Conservation (phyloP, 2,329 filamentous ascomycete genomes). For the Bretziella fagacearum region DNA sequence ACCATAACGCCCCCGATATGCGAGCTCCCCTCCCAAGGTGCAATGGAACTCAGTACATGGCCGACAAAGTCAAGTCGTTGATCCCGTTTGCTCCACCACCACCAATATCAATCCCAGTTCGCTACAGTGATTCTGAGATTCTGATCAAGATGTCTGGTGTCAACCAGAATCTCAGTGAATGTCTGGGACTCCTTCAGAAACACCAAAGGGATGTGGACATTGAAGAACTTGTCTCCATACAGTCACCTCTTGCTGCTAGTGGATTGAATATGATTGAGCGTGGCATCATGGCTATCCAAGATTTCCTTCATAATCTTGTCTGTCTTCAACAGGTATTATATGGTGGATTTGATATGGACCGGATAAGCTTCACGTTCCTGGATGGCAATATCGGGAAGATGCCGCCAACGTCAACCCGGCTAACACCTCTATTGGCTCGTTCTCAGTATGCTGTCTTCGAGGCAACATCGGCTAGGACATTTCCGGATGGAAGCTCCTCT, state of each 20-base stretch:
- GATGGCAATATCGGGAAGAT: conserved; percentile 4
- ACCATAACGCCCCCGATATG: background rate
- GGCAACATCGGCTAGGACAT: background rate
- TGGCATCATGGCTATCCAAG: conserved; percentile 17
- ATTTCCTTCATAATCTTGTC: conserved; percentile 19
- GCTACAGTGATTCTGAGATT: background rate
- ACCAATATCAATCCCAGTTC: background rate
- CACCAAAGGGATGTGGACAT: conserved; percentile 10
- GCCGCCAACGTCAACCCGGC: background rate
- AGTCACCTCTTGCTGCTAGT: conserved; percentile 16
- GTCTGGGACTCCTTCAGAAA: conserved; percentile 5
- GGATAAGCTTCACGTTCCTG: background rate
- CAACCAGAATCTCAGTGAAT: conserved; percentile 14
- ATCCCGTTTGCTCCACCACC: background rate
- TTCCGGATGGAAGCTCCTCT: background rate
- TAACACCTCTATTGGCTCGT: conserved; percentile 2
- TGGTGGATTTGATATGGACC: conserved; percentile 2
- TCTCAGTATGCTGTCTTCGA: conserved; percentile 4
- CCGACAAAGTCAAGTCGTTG: background rate
- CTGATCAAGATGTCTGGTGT: background rate
- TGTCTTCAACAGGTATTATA: conserved; percentile 16
- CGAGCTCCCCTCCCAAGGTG: background rate
- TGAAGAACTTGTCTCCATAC: conserved; percentile 7
- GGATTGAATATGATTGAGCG: conserved; percentile 16
- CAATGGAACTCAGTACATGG: background rate